Percentiles rank a stretch among this genome's conserved stretches.
Evolutionary conservation across 805 yeast species (phyloP).

Genomic region (Sugiyamaella smithiae): DNA sequence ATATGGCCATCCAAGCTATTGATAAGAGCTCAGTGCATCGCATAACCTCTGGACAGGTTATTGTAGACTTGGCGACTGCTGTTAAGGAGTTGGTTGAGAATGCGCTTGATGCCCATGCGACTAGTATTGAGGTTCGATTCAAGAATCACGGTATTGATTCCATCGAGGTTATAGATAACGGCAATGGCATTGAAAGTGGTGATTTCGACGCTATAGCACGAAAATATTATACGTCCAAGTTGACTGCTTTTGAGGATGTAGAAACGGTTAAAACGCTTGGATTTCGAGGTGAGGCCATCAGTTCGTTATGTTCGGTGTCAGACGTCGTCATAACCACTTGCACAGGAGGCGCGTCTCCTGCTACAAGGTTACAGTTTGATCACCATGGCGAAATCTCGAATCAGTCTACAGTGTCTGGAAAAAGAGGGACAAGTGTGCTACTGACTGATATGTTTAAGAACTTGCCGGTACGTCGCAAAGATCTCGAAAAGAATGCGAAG

Average conservation of each 20-base stretch:
- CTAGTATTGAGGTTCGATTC: slow-evolving; percentile 64
- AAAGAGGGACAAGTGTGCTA: slow-evolving; percentile 65
- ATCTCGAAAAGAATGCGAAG: slow-evolving; percentile 62
- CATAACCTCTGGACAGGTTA: slow-evolving; percentile 92
- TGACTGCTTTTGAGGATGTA: slow-evolving; percentile 40
- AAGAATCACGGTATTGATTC: slow-evolving; percentile 70
- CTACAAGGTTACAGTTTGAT: slow-evolving; percentile 53
- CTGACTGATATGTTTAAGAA: slow-evolving; percentile 59
- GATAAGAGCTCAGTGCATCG: slow-evolving; percentile 57
- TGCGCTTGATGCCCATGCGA: slow-evolving; percentile 73
- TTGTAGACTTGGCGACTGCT: slow-evolving; percentile 70
- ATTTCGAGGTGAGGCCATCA: slow-evolving; percentile 70
- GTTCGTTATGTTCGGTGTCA: slow-evolving; percentile 50
- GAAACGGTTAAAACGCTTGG: slow-evolving; percentile 49
- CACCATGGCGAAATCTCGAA: slow-evolving; percentile 49
- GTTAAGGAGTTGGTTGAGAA: slow-evolving; percentile 88
- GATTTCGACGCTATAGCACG: slow-evolving; percentile 49
- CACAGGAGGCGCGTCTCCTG: slow-evolving; percentile 41
- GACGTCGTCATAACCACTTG: slow-evolving; percentile 50
- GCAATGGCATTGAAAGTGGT: slow-evolving; percentile 56
- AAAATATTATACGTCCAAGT: slow-evolving; percentile 56
- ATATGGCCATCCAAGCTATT: slow-evolving; percentile 40
- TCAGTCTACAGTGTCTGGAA: slow-evolving; percentile 45
- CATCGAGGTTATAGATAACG: slow-evolving; percentile 72
- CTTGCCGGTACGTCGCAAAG: slow-evolving; percentile 80